Base-by-base conservation (phyloP, 176 grass and related monocot genomes). In the Carex littledalei region DNA sequence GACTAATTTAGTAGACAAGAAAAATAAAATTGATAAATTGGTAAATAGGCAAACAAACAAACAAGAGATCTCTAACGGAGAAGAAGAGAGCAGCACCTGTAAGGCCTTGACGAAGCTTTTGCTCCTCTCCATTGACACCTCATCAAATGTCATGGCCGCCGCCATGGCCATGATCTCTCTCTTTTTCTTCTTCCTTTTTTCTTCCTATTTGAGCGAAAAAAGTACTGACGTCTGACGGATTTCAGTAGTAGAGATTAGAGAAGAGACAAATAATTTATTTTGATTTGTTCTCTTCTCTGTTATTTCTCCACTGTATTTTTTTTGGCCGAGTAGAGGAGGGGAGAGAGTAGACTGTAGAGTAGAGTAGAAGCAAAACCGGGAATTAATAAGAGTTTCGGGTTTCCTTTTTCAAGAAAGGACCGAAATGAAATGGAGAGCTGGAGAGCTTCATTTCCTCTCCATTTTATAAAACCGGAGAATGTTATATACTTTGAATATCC, bases 71-170 rank as follows among this genome's bases (percentile, higher is more conserved):
- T 88, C 77, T 61, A 63, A 41, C 26, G 18, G 8, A 65, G 60
- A 75, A 12, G 32, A 52, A 34, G 8, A 63, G 32, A 50, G 18
- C 54, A 31, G 31, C 37, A 97, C 97, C 97, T 96, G 97, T 31
- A 99, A 89, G 55, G 97, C 91, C 88, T 89, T 99, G 86, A 96
- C 90, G 88, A 99, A 99, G 91, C 90, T 94, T 85, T 92, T 99
- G 93, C 97, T 99, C 37, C 88, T 84, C 90, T 99, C 97, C 97
- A 96, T 94, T 87, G 93, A 96, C 60, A 85, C 91, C 91, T 99
- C 97, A 60, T 99, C 93, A 84, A 96, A 87, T 67, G 97, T 78
- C 86, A n/a, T 66, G 63, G 60, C 84, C 78, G 31, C 87, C 76
- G 15, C 89, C 91, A 91, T 84, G 86, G 66, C 41, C 88, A 84